These are phyloP conservation scores for Ogataea dorogensis DNA, from an alignment of 805 yeast genomes.

Conservation along the genomic window DNA sequence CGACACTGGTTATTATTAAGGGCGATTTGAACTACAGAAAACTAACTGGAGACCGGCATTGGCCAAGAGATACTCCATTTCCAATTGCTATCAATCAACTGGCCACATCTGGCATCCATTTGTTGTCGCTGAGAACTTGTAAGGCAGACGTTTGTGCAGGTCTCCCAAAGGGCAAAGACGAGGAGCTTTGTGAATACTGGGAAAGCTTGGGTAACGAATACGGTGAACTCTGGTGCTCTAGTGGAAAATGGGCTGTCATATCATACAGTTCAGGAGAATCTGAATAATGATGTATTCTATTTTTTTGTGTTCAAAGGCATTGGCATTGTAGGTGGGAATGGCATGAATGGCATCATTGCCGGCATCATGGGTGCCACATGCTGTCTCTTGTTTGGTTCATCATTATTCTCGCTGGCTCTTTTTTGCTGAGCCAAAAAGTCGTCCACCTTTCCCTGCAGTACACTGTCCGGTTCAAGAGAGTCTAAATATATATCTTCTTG, in stretches of 20 bases:
- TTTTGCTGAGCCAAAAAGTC: slow-evolving; percentile 43
- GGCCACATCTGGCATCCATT: slow-evolving; percentile 57
- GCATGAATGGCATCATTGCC: slow-evolving; percentile 34
- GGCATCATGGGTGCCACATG: slow-evolving; percentile 25
- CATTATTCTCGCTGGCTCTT: slow-evolving; percentile 12
- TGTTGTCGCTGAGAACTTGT: slow-evolving; percentile 83
- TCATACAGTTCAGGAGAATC: slow-evolving; percentile 47
- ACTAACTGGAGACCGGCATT: slow-evolving; percentile 82
- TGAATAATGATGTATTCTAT: neutral
- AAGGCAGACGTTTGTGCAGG: slow-evolving; percentile 97
- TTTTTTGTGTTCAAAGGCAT: slow-evolving; percentile 10
- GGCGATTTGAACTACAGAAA: slow-evolving; percentile 97
- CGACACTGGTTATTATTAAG: slow-evolving; percentile 77
- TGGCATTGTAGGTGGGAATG: slow-evolving; percentile 23
- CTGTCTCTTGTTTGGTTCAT: slow-evolving; percentile 17
- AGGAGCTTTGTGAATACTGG: slow-evolving; percentile 60
- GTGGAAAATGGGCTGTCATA: slow-evolving; percentile 94
- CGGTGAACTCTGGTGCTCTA: slow-evolving; percentile 78
- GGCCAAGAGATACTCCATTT: slow-evolving; percentile 85
- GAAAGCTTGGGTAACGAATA: slow-evolving; percentile 54
- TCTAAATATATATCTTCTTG: slow-evolving; percentile 75
- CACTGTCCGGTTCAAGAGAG: slow-evolving; percentile 59
- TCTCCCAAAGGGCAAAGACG: slow-evolving; percentile 68
- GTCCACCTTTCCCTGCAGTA: slow-evolving; percentile 53
- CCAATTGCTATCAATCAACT: slow-evolving; percentile 64